Percentiles rank a stretch among this genome's conserved stretches.
Evolutionary conservation across 2,329 filamentous ascomycete genomes (phyloP).

Genomic region (Diaporthe helianthi): DNA sequence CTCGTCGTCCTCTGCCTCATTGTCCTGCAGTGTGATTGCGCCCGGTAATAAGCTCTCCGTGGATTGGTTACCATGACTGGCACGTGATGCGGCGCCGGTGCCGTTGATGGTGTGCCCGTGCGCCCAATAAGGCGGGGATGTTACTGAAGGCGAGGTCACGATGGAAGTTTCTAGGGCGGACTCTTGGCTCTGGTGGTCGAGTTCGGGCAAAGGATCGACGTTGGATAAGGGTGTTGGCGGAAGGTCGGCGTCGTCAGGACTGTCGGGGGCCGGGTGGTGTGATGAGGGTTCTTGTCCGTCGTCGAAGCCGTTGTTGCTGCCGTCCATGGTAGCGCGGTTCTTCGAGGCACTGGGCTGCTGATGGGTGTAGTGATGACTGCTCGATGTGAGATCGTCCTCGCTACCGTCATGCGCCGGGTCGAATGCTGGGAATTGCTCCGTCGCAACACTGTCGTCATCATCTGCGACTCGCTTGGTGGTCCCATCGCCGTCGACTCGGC

Average conservation of each 20-base stretch:
- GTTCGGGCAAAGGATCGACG: constrained; percentile 21
- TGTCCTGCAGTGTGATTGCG: constrained; percentile 68
- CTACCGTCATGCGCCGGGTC: constrained; percentile 34
- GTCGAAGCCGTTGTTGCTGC: neutral
- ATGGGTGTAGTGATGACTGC: constrained; percentile 30
- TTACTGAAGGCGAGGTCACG: constrained; percentile 41
- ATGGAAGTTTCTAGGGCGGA: neutral
- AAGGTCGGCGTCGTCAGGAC: neutral
- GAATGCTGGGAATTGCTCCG: constrained; percentile 35
- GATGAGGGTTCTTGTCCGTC: neutral
- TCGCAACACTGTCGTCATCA: constrained; percentile 32
- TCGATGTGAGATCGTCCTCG: constrained; percentile 20
- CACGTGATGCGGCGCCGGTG: constrained; percentile 40
- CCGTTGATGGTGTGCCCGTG: constrained; percentile 38
- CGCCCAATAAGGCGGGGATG: constrained; percentile 55
- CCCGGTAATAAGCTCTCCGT: constrained; percentile 58
- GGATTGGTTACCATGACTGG: constrained; percentile 52
- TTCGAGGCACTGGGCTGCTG: neutral
- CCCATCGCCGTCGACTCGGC: constrained; percentile 28
- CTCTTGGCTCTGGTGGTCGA: constrained; percentile 4
- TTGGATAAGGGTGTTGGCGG: constrained; percentile 17
- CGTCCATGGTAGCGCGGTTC: neutral
- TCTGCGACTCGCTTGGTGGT: constrained; percentile 23
- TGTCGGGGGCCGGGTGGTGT: neutral
- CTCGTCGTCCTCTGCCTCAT: constrained; percentile 60